A percentile compares a stretch with the other conserved stretches of the same genome.
phyloP scores from a whole-genome alignment of 228 moss, liverwort and hornwort genomes.

The Sphagnum magellanicum region DNA sequence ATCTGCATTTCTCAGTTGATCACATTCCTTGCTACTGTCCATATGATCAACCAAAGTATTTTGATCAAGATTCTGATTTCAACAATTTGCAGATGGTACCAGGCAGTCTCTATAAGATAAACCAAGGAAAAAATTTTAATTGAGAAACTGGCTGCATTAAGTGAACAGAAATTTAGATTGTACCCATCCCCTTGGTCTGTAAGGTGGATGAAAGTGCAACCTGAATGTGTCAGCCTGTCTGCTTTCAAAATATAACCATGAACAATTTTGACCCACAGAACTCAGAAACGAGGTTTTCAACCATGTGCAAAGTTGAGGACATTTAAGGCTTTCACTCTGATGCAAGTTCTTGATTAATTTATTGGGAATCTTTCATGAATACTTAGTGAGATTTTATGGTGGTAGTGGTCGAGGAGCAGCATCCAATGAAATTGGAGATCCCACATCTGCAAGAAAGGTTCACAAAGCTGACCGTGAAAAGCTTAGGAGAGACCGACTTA shows the following conservation, averaged over 20 bases:
- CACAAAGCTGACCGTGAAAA: conserved; percentile 99
- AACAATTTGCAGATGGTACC: not conserved
- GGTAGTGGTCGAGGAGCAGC: conserved; percentile 54
- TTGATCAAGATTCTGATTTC: not conserved
- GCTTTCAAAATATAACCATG: not conserved
- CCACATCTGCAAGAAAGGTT: conserved; percentile 79
- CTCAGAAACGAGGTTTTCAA: too few species aligned
- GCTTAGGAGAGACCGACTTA: conserved; percentile 84
- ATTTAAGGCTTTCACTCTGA: not conserved
- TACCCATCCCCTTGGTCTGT: too few species aligned
- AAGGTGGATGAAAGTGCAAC: not conserved
- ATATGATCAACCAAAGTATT: not conserved
- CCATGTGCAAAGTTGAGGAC: not conserved
- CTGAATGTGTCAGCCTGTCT: not conserved
- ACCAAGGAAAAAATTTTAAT: not conserved
- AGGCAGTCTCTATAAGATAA: not conserved
- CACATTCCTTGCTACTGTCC: not conserved
- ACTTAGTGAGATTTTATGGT: conserved; percentile 11
- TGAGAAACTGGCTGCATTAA: too few species aligned
- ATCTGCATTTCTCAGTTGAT: not conserved
- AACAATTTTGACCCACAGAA: too few species aligned
- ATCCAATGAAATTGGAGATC: conserved; percentile 41
- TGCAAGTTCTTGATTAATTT: not conserved
- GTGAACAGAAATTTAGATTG: too few species aligned
- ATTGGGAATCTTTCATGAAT: not conserved